Evolutionary conservation across 2,329 filamentous ascomycete genomes (phyloP).

Genomic region (Fonsecaea monophora): DNA sequence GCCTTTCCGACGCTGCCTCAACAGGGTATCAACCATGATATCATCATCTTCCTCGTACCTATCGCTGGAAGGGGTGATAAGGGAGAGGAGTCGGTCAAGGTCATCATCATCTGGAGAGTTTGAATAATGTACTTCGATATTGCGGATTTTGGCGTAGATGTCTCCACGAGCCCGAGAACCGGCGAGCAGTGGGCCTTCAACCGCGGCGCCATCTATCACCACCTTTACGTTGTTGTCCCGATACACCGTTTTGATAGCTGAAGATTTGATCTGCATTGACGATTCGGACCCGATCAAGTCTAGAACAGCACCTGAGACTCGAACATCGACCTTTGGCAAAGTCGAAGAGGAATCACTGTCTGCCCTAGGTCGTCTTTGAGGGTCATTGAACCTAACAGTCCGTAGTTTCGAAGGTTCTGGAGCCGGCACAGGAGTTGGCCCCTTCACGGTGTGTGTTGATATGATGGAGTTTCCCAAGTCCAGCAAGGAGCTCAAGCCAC

Average conservation of each 20-base stretch:
- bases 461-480: slow-evolving; percentile 86
- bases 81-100: slow-evolving; percentile 77
- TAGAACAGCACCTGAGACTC: slow-evolving; percentile 77
- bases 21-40: slow-evolving; percentile 89
- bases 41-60: slow-evolving; percentile 90
- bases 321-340: slow-evolving; percentile 71
- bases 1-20: slow-evolving; percentile 85
- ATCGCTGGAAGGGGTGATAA: slow-evolving; percentile 90
- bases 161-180: slow-evolving; percentile 60
- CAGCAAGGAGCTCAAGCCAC: slow-evolving; percentile 87
- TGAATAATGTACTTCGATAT: slow-evolving; percentile 75
- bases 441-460: slow-evolving; percentile 67
- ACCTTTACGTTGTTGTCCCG: slow-evolving; percentile 75
- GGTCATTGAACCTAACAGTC: slow-evolving; percentile 65
- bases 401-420: slow-evolving; percentile 45
- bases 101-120: slow-evolving; percentile 77
- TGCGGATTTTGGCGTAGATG: slow-evolving; percentile 67
- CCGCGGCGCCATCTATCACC: slow-evolving; percentile 74
- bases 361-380: slow-evolving; percentile 30
- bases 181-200: slow-evolving; percentile 68
- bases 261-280: slow-evolving; percentile 75
- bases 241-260: slow-evolving; percentile 79
- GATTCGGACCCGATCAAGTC: slow-evolving; percentile 80
- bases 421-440: slow-evolving; percentile 31
- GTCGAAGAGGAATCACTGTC: slow-evolving; percentile 36